A percentile compares a stretch with the other conserved stretches of the same genome.
Evolutionary conservation across 139 green algal species (phyloP).

Genomic region (Picochlorum sp.): DNA sequence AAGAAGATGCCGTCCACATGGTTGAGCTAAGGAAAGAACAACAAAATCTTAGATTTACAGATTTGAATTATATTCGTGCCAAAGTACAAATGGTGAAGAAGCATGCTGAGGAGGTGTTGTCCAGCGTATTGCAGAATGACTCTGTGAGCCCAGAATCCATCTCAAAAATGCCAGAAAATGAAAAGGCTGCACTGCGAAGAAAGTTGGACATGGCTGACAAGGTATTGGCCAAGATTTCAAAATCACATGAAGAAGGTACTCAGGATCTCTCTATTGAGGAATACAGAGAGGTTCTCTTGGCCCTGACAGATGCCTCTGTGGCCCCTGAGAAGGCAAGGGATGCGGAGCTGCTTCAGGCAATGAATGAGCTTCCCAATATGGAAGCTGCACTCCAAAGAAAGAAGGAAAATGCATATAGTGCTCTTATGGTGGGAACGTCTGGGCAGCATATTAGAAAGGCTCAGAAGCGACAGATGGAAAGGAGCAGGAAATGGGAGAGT

Average conservation of each 20-base stretch:
- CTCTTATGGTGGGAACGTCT: neutral
- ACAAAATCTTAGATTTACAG: slow-evolving; percentile 14
- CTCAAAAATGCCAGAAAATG: slow-evolving; percentile 15
- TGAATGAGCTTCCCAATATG: slow-evolving; percentile 27
- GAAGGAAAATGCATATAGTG: slow-evolving; percentile 11
- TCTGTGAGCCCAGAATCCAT: slow-evolving; percentile 23
- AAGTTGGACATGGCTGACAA: slow-evolving; percentile 22
- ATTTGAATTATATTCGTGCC: slow-evolving; percentile 28
- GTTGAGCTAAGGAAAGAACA: slow-evolving; percentile 27
- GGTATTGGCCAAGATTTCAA: slow-evolving; percentile 13
- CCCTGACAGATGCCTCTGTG: slow-evolving; percentile 6
- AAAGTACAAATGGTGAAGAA: slow-evolving; percentile 18
- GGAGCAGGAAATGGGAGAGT: slow-evolving; percentile 1
- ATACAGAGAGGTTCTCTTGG: slow-evolving; percentile 17
- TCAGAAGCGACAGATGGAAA: neutral
- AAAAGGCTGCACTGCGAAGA: slow-evolving; percentile 15
- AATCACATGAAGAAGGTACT: slow-evolving; percentile 5
- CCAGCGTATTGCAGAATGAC: slow-evolving; percentile 26
- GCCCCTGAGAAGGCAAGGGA: neutral
- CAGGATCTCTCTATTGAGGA: slow-evolving; percentile 11
- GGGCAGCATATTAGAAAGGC: neutral
- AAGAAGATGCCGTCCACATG: slow-evolving; percentile 14
- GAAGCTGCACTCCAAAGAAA: slow-evolving; percentile 14
- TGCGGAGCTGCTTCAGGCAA: slow-evolving; percentile 11
- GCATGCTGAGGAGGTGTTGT: slow-evolving; percentile 26